Evolutionary conservation across 306 rosid species (phyloP).

Genomic region (Spatholobus suberectus): DNA sequence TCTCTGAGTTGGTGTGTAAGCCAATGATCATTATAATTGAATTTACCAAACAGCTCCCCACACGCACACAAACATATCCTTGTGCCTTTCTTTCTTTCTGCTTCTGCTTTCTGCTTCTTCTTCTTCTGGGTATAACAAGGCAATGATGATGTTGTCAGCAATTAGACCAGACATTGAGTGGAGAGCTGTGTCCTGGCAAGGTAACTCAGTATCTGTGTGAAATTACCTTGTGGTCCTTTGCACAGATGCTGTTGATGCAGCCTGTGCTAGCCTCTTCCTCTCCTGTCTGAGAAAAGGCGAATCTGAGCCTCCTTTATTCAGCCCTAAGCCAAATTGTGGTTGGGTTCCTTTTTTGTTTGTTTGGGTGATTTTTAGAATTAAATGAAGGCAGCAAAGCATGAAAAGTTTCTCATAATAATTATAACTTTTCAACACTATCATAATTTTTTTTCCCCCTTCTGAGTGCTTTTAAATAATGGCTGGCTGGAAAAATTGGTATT

Average conservation of each 20-base stretch:
- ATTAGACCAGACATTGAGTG: conserved; percentile 31
- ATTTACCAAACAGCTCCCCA: conserved; percentile 33
- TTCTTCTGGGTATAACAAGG: conserved; percentile 16
- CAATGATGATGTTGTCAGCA: conserved; percentile 39
- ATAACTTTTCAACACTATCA: neutral
- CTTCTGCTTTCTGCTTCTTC: neutral
- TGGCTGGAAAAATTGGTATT: neutral
- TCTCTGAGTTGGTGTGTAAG: conserved; percentile 28
- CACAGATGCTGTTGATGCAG: conserved; percentile 34
- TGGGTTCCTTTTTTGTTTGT: neutral
- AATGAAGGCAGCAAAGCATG: neutral
- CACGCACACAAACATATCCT: neutral
- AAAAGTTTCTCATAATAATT: neutral
- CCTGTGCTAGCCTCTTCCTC: neutral
- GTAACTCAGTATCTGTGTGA: conserved; percentile 29
- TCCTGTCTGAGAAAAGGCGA: conserved; percentile 42
- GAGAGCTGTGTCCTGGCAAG: conserved; percentile 31
- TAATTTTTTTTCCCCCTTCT: neutral
- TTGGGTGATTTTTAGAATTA: neutral
- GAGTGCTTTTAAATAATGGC: neutral
- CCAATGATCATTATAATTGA: conserved; percentile 23
- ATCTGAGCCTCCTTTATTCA: conserved; percentile 42
- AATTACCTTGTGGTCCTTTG: neutral
- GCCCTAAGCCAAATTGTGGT: neutral
- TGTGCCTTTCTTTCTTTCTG: neutral